Percentiles rank a stretch among this genome's conserved stretches.
Conservation (phyloP, 2,329 filamentous ascomycete genomes). For the Colletotrichum cuscutae region DNA sequence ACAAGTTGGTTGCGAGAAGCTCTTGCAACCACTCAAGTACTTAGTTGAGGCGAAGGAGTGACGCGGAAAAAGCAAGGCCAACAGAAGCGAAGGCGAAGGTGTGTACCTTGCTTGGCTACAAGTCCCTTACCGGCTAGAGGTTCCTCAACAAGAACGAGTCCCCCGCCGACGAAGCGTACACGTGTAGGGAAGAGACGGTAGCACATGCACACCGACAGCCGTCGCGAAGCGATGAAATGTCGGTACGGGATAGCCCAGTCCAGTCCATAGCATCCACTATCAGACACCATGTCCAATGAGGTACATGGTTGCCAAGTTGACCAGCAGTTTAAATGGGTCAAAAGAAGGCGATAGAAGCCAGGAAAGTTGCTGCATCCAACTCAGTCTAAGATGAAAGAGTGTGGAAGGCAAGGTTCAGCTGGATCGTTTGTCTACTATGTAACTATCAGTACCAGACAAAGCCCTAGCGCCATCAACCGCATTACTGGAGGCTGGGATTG, state of each 20-base stretch:
- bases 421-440: slow-evolving; percentile 2
- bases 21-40: slow-evolving; percentile 16
- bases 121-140: slow-evolving; percentile 22
- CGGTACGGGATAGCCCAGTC: slow-evolving; percentile 20
- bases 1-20: slow-evolving; percentile 32
- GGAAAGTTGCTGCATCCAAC: slow-evolving; percentile 13
- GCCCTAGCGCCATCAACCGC: slow-evolving; percentile 13
- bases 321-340: slow-evolving; percentile 26
- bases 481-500: neutral
- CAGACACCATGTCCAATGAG: slow-evolving; percentile 18
- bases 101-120: slow-evolving; percentile 29
- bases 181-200: slow-evolving; percentile 1
- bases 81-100: slow-evolving; percentile 5
- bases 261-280: slow-evolving; percentile 16
- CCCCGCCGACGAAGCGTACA: slow-evolving; percentile 20
- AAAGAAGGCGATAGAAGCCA: slow-evolving; percentile 32
- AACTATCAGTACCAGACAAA: slow-evolving; percentile 5
- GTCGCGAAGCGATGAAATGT: slow-evolving; percentile 24
- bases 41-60: slow-evolving; percentile 14
- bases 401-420: slow-evolving; percentile 20
- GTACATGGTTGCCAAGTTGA: slow-evolving; percentile 10
- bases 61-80: slow-evolving; percentile 8
- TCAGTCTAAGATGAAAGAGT: neutral
- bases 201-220: slow-evolving; percentile 33
- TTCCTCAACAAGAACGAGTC: slow-evolving; percentile 29